A percentile compares a stretch with the other conserved stretches of the same genome.
These are phyloP conservation scores for Escallonia rubra DNA, from an alignment of 129 eudicot species.

Conservation along the genomic window DNA sequence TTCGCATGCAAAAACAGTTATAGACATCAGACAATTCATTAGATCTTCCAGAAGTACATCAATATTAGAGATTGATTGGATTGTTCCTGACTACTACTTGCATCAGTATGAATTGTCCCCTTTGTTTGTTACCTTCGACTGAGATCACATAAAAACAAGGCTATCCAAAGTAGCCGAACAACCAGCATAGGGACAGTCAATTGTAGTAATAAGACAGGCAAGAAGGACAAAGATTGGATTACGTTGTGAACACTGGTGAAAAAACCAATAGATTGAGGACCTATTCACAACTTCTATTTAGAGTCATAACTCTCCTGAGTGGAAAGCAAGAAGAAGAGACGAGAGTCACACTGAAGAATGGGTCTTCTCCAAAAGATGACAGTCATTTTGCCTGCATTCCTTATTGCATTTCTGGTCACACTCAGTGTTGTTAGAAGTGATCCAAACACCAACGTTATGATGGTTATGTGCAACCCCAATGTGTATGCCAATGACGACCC, in stretches of 20 bases:
- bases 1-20: too few relatives aligned
- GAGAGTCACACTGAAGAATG: constrained; percentile 18
- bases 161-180: too few relatives aligned
- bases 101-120: too few relatives aligned
- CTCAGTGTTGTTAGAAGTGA: constrained; percentile 17
- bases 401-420: constrained; percentile 19
- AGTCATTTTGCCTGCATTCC: neutral
- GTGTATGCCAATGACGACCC: constrained; percentile 47
- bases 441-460: constrained; percentile 43
- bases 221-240: constrained; percentile 12
- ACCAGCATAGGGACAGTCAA: neutral
- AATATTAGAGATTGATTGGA: too few relatives aligned
- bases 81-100: too few relatives aligned
- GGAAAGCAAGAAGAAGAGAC: neutral
- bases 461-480: constrained; percentile 44
- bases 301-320: neutral
- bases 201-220: constrained; percentile 15
- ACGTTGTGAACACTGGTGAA: constrained; percentile 19
- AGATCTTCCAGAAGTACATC: too few relatives aligned
- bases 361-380: constrained; percentile 15
- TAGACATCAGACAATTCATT: too few relatives aligned
- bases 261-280: constrained; percentile 18
- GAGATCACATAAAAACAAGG: too few relatives aligned
- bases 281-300: neutral
- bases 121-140: too few relatives aligned